These are phyloP conservation scores for Pythium dissotocum DNA, from an alignment of 352 stramenopile genomes.

Conservation along the genomic window DNA sequence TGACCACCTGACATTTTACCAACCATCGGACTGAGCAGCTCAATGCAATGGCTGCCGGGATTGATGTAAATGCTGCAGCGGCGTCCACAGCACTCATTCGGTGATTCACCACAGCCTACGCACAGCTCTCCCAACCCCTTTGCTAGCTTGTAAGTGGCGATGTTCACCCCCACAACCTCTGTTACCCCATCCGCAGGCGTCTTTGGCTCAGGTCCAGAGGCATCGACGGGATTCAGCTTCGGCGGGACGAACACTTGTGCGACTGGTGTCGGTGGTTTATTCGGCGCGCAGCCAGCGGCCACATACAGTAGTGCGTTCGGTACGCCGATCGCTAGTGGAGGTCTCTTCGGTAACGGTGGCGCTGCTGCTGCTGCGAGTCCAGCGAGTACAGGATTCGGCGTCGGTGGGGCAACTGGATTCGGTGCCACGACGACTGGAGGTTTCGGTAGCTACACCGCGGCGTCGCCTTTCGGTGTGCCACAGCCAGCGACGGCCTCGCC, in stretches of 20 bases:
- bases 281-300: no score
- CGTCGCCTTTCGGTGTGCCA: constrained; percentile 51
- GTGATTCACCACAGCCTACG: background rate
- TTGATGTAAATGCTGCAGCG: background rate
- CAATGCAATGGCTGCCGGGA: background rate
- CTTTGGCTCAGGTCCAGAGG: no score
- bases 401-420: background rate
- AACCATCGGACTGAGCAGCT: background rate
- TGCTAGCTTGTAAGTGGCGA: background rate
- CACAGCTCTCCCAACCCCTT: background rate
- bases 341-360: no score
- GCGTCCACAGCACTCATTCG: background rate
- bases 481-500: constrained; percentile 63
- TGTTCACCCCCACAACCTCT: background rate
- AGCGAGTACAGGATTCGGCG: no score
- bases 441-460: constrained; percentile 34
- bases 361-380: no score
- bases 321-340: no score
- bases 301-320: no score
- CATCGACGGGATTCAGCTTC: no score
- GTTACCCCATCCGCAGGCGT: no score
- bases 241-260: no score
- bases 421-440: background rate
- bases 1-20: background rate
- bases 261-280: no score